A percentile compares a stretch with the other conserved stretches of the same genome.
phyloP scores from a whole-genome alignment of 768 basidiomycete genomes.

The Russula virescens region DNA sequence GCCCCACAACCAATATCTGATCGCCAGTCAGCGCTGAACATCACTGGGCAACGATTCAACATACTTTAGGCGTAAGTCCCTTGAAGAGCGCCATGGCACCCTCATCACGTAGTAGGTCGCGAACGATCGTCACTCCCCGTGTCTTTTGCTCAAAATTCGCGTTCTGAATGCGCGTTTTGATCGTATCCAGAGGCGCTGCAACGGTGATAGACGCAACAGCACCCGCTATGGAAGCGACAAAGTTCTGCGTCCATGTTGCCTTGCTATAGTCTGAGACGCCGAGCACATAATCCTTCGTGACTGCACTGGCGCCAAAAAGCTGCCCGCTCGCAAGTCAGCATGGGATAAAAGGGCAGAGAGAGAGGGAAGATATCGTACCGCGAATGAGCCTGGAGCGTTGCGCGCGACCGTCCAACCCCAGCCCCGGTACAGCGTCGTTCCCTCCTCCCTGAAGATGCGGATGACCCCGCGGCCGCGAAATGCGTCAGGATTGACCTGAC shows the following conservation, averaged over 20 bases:
- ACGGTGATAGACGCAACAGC: slow-evolving; percentile 94
- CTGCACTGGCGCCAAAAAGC: slow-evolving; percentile 96
- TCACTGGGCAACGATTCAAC: neutral
- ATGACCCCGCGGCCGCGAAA: slow-evolving; percentile 91
- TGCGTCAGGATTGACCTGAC: slow-evolving; percentile 97
- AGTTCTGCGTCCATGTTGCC: slow-evolving; percentile 98
- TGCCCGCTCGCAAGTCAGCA: slow-evolving; percentile 29
- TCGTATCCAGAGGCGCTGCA: slow-evolving; percentile 90
- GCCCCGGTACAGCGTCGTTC: slow-evolving; percentile 87
- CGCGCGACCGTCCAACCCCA: slow-evolving; percentile 99
- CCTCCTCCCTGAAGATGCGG: slow-evolving; percentile 88
- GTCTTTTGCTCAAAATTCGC: slow-evolving; percentile 92
- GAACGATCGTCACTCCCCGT: slow-evolving; percentile 71
- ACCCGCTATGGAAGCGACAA: slow-evolving; percentile 89
- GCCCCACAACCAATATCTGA: slow-evolving; percentile 91
- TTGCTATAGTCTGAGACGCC: slow-evolving; percentile 84
- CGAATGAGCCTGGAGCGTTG: slow-evolving; percentile 93
- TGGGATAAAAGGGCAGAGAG: neutral
- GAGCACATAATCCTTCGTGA: slow-evolving; percentile 90
- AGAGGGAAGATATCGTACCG: slow-evolving; percentile 47
- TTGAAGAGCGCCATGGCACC: slow-evolving; percentile 87
- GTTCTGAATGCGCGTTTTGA: slow-evolving; percentile 98
- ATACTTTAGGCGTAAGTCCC: slow-evolving; percentile 92
- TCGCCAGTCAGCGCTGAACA: neutral
- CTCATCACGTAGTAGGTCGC: slow-evolving; percentile 83